These are phyloP conservation scores for Pichia sp. DNA, from an alignment of 1,139 yeast genomes.

Conservation along the genomic window DNA sequence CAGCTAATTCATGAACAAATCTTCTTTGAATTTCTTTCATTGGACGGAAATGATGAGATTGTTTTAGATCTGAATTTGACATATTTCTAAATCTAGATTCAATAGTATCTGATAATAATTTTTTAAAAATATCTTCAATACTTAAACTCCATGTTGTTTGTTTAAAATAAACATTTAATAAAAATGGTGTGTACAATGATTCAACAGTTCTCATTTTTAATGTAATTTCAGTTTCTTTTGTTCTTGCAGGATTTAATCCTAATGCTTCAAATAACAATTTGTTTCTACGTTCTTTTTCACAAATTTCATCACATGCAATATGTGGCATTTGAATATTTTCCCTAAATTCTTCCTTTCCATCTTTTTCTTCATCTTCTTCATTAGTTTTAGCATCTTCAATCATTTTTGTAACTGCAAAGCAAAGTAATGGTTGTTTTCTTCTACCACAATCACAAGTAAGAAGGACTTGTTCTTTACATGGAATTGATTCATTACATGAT, in stretches of 20 bases:
- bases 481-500: constrained; percentile 38
- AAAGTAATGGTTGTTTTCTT: constrained; percentile 38
- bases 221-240: constrained; percentile 13
- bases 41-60: constrained; percentile 57
- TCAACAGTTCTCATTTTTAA: constrained; percentile 21
- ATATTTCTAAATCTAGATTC: constrained; percentile 7
- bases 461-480: constrained; percentile 48
- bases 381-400: constrained; percentile 1
- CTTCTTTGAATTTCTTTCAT: constrained; percentile 66
- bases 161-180: constrained; percentile 39
- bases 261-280: constrained; percentile 61
- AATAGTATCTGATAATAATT: constrained; percentile 8
- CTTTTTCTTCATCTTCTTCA: not conserved
- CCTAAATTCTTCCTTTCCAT: not conserved
- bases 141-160: constrained; percentile 62
- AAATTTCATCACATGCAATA: constrained; percentile 57
- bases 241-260: constrained; percentile 13
- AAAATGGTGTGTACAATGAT: constrained; percentile 39
- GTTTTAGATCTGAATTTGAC: constrained; percentile 19
- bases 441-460: constrained; percentile 65
- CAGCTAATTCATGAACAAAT: constrained; percentile 66
- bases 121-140: constrained; percentile 48
- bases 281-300: constrained; percentile 57
- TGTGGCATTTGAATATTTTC: constrained; percentile 1
- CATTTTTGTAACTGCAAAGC: constrained; percentile 35